Conservation (phyloP, 768 basidiomycete genomes). For the Hirschioporus abietinus region DNA sequence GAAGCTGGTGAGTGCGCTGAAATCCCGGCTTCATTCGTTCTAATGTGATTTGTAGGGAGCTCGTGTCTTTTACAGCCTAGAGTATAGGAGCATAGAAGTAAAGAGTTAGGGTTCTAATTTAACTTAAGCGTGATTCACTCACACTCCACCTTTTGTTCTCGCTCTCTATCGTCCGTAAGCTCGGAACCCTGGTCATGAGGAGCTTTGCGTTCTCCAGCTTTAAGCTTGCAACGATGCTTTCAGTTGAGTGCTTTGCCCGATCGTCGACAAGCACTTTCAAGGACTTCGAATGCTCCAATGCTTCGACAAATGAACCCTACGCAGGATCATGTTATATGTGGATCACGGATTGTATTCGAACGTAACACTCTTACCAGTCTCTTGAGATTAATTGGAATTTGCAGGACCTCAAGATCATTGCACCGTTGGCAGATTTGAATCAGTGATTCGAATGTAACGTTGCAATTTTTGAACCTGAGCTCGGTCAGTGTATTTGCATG, state of each 20-base stretch:
- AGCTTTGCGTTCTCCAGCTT: not conserved
- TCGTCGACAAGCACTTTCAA: not conserved
- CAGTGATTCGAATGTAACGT: constrained; percentile 34
- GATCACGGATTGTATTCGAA: not conserved
- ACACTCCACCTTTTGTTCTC: not conserved
- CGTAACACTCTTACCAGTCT: constrained; percentile 25
- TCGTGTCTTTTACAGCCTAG: not conserved
- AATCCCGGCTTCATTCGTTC: not conserved
- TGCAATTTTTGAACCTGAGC: constrained; percentile 44
- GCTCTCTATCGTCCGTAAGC: not conserved
- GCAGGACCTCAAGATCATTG: constrained; percentile 41
- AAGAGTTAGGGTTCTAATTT: not conserved
- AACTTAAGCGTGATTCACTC: not conserved
- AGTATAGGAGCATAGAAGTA: not conserved
- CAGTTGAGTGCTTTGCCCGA: not conserved
- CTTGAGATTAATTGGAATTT: constrained; percentile 46
- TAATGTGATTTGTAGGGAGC: not conserved
- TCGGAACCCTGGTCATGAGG: not conserved
- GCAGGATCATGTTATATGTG: not conserved
- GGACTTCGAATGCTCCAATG: not conserved
- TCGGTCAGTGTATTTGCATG: constrained; percentile 38
- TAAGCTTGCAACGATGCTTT: not conserved
- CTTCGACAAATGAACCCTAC: not conserved
- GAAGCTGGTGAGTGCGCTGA: not conserved
- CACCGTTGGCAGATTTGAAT: constrained; percentile 38